Evolutionary conservation across 805 yeast species (phyloP).

Genomic region (Ogataea saltuana): DNA sequence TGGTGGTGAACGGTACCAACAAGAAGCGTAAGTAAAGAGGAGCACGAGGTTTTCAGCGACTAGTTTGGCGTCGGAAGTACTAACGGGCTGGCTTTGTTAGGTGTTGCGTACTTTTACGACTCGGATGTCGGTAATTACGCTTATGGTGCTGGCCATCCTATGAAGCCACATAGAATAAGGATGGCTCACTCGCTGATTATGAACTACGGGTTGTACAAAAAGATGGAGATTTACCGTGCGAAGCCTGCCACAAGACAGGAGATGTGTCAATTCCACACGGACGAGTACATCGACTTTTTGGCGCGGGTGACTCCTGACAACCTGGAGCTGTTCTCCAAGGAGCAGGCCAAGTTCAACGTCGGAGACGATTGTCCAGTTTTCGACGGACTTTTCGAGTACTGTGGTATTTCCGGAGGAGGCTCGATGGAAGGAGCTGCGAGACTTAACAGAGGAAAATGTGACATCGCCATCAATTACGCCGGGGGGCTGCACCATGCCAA

Average conservation of each 20-base stretch:
- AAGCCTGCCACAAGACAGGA: slow-evolving; percentile 98
- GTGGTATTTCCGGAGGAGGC: slow-evolving; percentile 84
- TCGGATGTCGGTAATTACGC: slow-evolving; percentile 98
- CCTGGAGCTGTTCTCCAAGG: slow-evolving; percentile 81
- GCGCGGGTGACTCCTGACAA: slow-evolving; percentile 92
- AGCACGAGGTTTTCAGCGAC: not conserved
- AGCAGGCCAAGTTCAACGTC: slow-evolving; percentile 88
- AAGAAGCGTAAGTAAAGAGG: slow-evolving; percentile 44
- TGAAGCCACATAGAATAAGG: slow-evolving; percentile 98
- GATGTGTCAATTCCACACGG: slow-evolving; percentile 97
- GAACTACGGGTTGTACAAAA: slow-evolving; percentile 94
- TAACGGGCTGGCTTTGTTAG: slow-evolving; percentile 22
- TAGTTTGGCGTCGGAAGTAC: too few relatives aligned
- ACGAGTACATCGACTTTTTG: slow-evolving; percentile 92
- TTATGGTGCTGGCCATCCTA: slow-evolving; percentile 97
- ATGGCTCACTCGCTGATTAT: slow-evolving; percentile 96
- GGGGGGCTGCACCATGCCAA: slow-evolving; percentile 95
- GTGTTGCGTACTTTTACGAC: slow-evolving; percentile 80
- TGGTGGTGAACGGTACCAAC: slow-evolving; percentile 55
- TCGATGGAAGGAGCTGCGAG: slow-evolving; percentile 89
- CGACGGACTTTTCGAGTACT: slow-evolving; percentile 74
- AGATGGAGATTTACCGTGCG: slow-evolving; percentile 96
- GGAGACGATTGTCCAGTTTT: slow-evolving; percentile 93
- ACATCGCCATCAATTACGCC: slow-evolving; percentile 89
- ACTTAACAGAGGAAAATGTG: slow-evolving; percentile 78